Evolutionary conservation across 257 asterid genomes (phyloP).

Genomic region (Nicotiana tabacum): DNA sequence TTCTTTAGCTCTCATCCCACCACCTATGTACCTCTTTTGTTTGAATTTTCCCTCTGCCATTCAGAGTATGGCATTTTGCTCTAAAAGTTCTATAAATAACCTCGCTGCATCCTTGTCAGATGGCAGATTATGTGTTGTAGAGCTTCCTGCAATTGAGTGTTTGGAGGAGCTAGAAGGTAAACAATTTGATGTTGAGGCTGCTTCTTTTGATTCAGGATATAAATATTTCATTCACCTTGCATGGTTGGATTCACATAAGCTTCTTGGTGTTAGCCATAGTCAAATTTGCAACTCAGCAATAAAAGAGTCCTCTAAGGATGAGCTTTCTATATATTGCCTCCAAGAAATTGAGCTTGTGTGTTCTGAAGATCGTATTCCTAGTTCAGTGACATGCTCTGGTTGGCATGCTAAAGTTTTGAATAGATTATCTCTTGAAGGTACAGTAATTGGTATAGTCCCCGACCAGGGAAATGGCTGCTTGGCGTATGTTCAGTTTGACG

Average conservation of each 20-base stretch:
- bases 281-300: slow-evolving; percentile 16
- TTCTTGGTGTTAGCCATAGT: slow-evolving; percentile 43
- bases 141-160: slow-evolving; percentile 68
- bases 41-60: slow-evolving; percentile 66
- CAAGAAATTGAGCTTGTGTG: slow-evolving; percentile 66
- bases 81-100: slow-evolving; percentile 40
- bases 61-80: slow-evolving; percentile 43
- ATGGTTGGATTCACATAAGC: slow-evolving; percentile 72
- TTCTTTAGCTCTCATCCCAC: slow-evolving; percentile 75
- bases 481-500: slow-evolving; percentile 72
- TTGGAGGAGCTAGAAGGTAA: slow-evolving; percentile 94
- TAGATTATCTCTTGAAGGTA: slow-evolving; percentile 50
- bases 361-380: slow-evolving; percentile 61
- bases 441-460: slow-evolving; percentile 51
- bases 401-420: slow-evolving; percentile 58
- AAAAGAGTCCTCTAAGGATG: slow-evolving; percentile 28
- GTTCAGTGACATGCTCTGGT: slow-evolving; percentile 71
- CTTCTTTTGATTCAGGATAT: slow-evolving; percentile 30
- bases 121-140: slow-evolving; percentile 75
- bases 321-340: slow-evolving; percentile 41
- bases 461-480: slow-evolving; percentile 40
- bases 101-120: slow-evolving; percentile 79
- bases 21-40: slow-evolving; percentile 72
- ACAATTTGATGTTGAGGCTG: slow-evolving; percentile 52
- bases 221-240: slow-evolving; percentile 52